Evolutionary conservation across 306 rosid genomes (phyloP).

Genomic region (Vigna unguiculata): DNA sequence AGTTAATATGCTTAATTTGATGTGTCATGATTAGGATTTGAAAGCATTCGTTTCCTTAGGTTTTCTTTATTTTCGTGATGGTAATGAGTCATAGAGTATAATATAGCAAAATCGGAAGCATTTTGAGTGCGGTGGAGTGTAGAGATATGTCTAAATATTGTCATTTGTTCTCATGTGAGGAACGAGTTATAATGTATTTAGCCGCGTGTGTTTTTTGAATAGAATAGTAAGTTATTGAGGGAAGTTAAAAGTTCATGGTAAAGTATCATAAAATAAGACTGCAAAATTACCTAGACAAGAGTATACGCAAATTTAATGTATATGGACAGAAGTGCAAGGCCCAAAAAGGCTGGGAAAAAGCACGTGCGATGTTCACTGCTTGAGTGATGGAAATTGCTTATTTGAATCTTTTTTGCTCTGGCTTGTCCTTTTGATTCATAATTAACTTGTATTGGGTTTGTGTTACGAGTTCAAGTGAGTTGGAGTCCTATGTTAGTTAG

Average conservation of each 20-base stretch:
- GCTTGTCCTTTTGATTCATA: background rate
- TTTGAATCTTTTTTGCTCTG: background rate
- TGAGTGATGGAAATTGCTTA: background rate
- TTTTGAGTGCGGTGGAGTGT: background rate
- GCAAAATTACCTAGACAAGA: background rate
- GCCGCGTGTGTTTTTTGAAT: background rate
- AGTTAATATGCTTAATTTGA: background rate
- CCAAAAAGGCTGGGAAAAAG: background rate
- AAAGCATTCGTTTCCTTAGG: too few species aligned
- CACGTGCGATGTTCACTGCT: background rate
- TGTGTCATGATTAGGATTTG: background rate
- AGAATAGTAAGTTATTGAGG: background rate
- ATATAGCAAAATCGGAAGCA: background rate
- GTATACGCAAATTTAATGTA: too few species aligned
- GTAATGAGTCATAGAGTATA: background rate
- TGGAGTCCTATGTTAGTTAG: too few species aligned
- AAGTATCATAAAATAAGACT: background rate
- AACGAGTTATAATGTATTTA: background rate
- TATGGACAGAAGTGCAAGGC: background rate
- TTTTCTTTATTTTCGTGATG: background rate
- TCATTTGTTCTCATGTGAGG: background rate
- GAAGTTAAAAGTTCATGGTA: background rate
- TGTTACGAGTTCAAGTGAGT: too few species aligned
- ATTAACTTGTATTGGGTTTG: constrained; percentile 7
- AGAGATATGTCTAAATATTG: background rate